phyloP scores from a whole-genome alignment of 192 early-diverging fungal species.

The Backusella tarrabulga region DNA sequence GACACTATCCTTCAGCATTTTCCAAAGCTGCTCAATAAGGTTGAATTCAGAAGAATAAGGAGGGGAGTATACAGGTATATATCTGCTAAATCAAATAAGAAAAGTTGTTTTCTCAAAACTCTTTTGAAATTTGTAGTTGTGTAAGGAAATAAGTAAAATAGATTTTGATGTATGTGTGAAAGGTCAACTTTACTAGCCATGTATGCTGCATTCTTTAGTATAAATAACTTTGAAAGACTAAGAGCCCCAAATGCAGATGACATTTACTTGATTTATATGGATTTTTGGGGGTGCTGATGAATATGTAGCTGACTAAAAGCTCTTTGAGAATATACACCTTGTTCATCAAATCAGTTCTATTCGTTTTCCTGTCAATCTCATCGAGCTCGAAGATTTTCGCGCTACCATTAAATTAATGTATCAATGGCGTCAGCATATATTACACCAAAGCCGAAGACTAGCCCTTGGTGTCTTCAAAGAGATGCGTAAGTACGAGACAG shows the following conservation, averaged over 20 bases:
- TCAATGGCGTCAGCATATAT: no score
- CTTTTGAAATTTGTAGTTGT: no score
- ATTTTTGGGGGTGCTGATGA: constrained; percentile 7
- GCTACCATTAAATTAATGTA: no score
- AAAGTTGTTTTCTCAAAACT: no score
- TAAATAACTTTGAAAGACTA: constrained; percentile 14
- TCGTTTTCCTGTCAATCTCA: no score
- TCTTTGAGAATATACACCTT: constrained; percentile 13
- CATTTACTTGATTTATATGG: constrained; percentile 13
- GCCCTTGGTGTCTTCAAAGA: no score
- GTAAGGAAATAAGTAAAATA: constrained; percentile 3
- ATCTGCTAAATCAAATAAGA: no score
- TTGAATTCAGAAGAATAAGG: constrained; percentile 20
- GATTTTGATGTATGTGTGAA: constrained; percentile 15
- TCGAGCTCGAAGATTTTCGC: no score
- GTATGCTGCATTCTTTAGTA: background rate
- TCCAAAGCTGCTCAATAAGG: constrained; percentile 27
- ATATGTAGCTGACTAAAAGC: background rate
- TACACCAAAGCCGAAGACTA: no score
- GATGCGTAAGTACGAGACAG: no score
- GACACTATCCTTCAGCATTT: background rate
- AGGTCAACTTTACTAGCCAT: constrained; percentile 3
- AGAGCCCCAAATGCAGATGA: constrained; percentile 15
- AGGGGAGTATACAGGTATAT: background rate
- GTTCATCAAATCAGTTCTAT: background rate